These are phyloP conservation scores for Aphanomyces cochlioides DNA, from an alignment of 352 stramenopile genomes.

Conservation along the genomic window DNA sequence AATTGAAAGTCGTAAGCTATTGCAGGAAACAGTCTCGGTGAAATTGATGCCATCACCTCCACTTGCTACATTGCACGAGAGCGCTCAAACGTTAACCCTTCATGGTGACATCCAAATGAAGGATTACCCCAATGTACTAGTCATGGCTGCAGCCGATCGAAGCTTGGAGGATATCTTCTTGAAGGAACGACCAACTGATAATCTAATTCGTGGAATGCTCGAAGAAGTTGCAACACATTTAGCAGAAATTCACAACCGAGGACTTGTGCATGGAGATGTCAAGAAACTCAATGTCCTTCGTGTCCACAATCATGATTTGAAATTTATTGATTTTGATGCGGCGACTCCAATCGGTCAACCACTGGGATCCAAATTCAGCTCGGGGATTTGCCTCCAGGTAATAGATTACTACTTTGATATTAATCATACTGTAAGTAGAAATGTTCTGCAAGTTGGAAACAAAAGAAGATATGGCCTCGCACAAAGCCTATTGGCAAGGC, in stretches of 20 bases:
- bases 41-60: not conserved
- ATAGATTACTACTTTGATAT: not conserved
- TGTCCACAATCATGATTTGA: slow-evolving; percentile 15
- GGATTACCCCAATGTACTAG: not conserved
- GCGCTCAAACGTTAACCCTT: not conserved
- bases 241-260: not conserved
- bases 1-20: not conserved
- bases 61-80: not conserved
- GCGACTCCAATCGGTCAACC: not conserved
- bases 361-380: slow-evolving; percentile 27
- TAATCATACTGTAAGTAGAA: not conserved
- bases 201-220: not conserved
- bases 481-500: not conserved
- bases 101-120: not conserved
- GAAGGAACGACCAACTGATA: not conserved
- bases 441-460: slow-evolving; percentile 3
- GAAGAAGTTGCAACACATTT: slow-evolving; percentile 1
- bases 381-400: slow-evolving; percentile 30
- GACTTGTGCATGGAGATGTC: slow-evolving; percentile 33
- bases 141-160: slow-evolving; percentile 12
- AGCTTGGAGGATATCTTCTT: slow-evolving; percentile 7
- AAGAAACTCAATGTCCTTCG: slow-evolving; percentile 34
- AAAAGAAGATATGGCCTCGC: not conserved
- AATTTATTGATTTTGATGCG: slow-evolving; percentile 35
- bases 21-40: not conserved